Evolutionary conservation across 2,329 filamentous ascomycete species (phyloP).

Genomic region (Penicillium freii): DNA sequence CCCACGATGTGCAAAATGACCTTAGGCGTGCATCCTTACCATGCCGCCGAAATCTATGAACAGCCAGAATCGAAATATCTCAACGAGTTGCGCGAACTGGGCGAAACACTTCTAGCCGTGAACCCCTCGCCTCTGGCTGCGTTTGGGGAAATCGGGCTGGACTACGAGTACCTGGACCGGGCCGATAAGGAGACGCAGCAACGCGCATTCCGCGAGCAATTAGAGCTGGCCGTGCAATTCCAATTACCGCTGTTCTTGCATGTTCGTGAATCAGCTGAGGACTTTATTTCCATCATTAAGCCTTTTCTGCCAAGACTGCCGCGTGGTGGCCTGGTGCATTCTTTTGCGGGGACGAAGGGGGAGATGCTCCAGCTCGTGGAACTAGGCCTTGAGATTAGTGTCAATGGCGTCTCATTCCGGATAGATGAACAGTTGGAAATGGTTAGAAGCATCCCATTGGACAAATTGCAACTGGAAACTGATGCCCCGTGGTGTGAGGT

Average conservation of each 20-base stretch:
- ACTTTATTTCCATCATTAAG: constrained; percentile 45
- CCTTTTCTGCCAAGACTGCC: constrained; percentile 42
- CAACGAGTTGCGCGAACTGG: constrained; percentile 18
- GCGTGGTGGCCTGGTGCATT: constrained; percentile 71
- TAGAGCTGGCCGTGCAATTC: constrained; percentile 40
- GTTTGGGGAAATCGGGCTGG: constrained; percentile 52
- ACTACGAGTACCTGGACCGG: constrained; percentile 49
- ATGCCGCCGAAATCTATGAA: constrained; percentile 46
- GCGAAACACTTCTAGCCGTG: constrained; percentile 24
- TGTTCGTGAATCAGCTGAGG: constrained; percentile 44
- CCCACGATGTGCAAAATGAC: constrained; percentile 46
- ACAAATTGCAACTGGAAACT: constrained; percentile 48
- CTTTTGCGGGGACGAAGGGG: constrained; percentile 71
- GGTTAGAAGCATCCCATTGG: constrained; percentile 43
- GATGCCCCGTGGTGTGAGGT: constrained; percentile 53
- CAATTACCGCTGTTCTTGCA: constrained; percentile 36
- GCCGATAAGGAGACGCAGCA: constrained; percentile 46
- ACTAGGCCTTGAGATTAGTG: constrained; percentile 46
- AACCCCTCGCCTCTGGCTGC: constrained; percentile 40
- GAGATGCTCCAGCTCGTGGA: constrained; percentile 43
- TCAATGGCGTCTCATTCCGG: constrained; percentile 53
- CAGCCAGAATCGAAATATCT: constrained; percentile 11
- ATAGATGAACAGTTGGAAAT: constrained; percentile 43
- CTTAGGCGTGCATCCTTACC: constrained; percentile 53
- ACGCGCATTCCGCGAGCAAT: constrained; percentile 43